A percentile compares a stretch with the other conserved stretches of the same genome.
Evolutionary conservation across 1,284 basidiomycete species (phyloP).

Genomic region (Apiotrichum gamsii): DNA sequence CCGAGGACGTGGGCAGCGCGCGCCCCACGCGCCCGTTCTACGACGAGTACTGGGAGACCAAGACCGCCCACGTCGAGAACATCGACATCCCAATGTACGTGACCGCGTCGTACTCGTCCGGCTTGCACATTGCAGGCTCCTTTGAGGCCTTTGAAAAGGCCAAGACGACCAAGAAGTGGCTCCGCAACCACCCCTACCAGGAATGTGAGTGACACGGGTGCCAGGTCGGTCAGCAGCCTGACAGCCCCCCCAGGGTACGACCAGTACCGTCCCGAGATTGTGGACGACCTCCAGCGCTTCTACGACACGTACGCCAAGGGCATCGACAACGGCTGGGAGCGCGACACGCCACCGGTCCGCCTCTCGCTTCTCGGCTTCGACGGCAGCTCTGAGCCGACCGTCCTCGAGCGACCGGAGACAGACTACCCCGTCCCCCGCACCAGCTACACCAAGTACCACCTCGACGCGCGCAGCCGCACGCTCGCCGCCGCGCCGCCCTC

Average conservation of each 20-base stretch:
- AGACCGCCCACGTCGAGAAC: constrained; percentile 24
- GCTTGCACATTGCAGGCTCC: background rate
- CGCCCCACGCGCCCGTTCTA: constrained; percentile 4
- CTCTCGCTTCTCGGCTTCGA: constrained; percentile 9
- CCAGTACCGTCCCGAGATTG: constrained; percentile 15
- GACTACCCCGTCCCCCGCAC: background rate
- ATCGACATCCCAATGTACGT: constrained; percentile 27
- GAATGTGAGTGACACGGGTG: too few relatives aligned
- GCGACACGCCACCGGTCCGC: constrained; percentile 17
- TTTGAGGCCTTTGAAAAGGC: background rate
- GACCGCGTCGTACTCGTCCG: constrained; percentile 24
- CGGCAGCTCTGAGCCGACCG: constrained; percentile 6
- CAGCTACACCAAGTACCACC: background rate
- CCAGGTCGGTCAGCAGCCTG: too few relatives aligned
- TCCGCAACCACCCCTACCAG: background rate
- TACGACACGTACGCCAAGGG: constrained; percentile 27
- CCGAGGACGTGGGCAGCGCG: constrained; percentile 6
- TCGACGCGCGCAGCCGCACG: background rate
- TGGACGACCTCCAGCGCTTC: constrained; percentile 23
- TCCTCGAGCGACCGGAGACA: constrained; percentile 5
- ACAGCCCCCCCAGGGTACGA: constrained; percentile 8
- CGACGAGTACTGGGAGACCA: constrained; percentile 21
- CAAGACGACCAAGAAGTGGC: background rate
- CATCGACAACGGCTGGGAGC: constrained; percentile 21
- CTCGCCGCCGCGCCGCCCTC: background rate